Evolutionary conservation across 305 asterid species (phyloP).

Genomic region (Solanum aculeatissimum): DNA sequence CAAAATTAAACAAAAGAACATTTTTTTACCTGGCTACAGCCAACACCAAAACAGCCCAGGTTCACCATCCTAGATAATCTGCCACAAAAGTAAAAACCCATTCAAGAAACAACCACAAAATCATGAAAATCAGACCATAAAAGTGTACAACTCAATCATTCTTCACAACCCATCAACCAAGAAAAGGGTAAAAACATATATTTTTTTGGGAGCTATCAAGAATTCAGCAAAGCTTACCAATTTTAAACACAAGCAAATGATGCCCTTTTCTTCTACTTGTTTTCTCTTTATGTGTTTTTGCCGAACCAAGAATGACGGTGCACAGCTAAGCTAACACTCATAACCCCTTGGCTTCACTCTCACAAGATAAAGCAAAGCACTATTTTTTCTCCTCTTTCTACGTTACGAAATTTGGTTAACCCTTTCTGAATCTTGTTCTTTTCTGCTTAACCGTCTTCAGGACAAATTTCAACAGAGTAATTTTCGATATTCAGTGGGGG

Average conservation of each 20-base stretch:
- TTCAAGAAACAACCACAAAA: not conserved
- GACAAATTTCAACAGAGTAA: not conserved
- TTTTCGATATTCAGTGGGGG: slow-evolving; percentile 5
- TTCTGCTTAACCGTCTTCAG: not conserved
- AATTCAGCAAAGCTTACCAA: slow-evolving; percentile 8
- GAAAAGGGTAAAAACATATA: not conserved
- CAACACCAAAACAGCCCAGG: slow-evolving; percentile 16
- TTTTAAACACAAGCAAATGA: not conserved
- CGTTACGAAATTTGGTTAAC: not conserved
- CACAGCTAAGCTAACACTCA: not conserved
- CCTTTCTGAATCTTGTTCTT: not conserved
- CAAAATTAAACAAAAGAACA: not conserved
- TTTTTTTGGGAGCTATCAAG: not conserved
- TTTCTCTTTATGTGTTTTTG: not conserved
- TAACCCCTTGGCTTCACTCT: not conserved
- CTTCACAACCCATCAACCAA: not conserved
- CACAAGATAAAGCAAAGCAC: not conserved
- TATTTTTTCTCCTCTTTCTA: not conserved
- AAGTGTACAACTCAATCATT: not conserved
- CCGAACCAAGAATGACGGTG: slow-evolving; percentile 1
- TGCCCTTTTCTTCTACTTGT: slow-evolving; percentile 3
- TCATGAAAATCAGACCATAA: not conserved
- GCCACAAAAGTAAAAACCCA: not conserved
- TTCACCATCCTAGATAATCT: slow-evolving; percentile 17
- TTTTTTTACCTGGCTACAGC: slow-evolving; percentile 19